Evolutionary conservation across 768 basidiomycete species (phyloP), one percentile per base, ranked within the genome.

Genomic region (Hygrophorus pudorinus): DNA sequence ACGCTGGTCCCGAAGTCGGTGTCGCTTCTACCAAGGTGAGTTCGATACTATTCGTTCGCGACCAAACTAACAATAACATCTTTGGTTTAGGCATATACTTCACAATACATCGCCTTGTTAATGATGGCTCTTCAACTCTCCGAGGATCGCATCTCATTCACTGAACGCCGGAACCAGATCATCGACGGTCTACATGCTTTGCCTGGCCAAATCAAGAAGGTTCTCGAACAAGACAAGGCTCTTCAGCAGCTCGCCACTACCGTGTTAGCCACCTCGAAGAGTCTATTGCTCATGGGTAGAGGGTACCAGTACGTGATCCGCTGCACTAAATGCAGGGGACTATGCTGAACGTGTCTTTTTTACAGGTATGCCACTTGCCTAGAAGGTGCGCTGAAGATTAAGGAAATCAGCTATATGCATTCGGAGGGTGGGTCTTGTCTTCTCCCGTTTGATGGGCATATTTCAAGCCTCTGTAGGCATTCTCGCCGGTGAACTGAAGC

Each of bases 101-200:
- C 93, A 33, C 96, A 99, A 69, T 98, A 97, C 67, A 91, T 99
- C 50, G 96, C 94, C 4, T 75, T 99, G 39, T 70, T 96, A 64
- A 91, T 99, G 83, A 93, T 99, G 65, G 96, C 96, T n/a, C 74
- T 99, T 13, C 94, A 97, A 65, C 74, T 99, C 18, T 93, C 91
- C 6, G 96, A 98, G 62, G 96, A 99, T 65, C 85, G 91, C 33
- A 89, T 97, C 60, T 91, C 88, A 20, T 81, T 96, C 68, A 84
- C 81, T 1, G 78, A 85, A 55, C 85, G 96, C 45, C 79, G 94
- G 52, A 85, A 83, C 59, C 77, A 87, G 63, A 96, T 99, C 68
- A 97, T 99, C 53, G 78, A 86, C 46, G 91, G 85, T 43, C 77
- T 99, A 30, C 90, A 92, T 56, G 80, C 74, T n/a, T 76, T 99